phyloP scores from a whole-genome alignment of 2,329 filamentous ascomycete genomes.

The Penicillium hordei region DNA sequence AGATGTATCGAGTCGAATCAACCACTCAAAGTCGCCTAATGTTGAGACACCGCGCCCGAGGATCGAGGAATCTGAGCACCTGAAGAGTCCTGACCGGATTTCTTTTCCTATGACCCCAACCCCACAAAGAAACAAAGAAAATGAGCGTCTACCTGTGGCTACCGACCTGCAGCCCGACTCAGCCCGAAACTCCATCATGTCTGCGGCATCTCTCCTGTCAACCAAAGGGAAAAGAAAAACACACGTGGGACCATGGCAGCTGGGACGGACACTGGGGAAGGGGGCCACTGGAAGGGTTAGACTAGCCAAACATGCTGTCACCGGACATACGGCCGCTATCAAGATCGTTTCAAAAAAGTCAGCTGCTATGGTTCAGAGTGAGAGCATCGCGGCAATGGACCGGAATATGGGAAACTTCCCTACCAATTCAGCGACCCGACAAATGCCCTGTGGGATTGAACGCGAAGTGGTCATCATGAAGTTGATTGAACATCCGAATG shows the following conservation, averaged over 20 bases:
- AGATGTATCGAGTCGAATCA: constrained; percentile 24
- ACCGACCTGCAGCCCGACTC: constrained; percentile 49
- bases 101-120: constrained; percentile 31
- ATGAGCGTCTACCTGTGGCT: constrained; percentile 56
- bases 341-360: constrained; percentile 91
- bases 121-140: constrained; percentile 39
- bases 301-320: constrained; percentile 75
- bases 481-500: constrained; percentile 89
- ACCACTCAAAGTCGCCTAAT: constrained; percentile 18
- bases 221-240: constrained; percentile 61
- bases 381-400: constrained; percentile 81
- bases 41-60: constrained; percentile 15
- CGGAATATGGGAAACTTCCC: constrained; percentile 61
- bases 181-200: constrained; percentile 55
- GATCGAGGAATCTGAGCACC: constrained; percentile 17
- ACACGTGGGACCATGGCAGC: constrained; percentile 88
- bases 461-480: constrained; percentile 97
- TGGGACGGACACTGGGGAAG: constrained; percentile 84
- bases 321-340: constrained; percentile 80
- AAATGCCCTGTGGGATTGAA: constrained; percentile 85
- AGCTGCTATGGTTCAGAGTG: constrained; percentile 76
- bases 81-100: constrained; percentile 29
- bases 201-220: constrained; percentile 56
- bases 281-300: constrained; percentile 88
- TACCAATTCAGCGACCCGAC: constrained; percentile 59